Evolutionary conservation across 1,284 basidiomycete genomes (phyloP), one percentile per base, ranked within the genome.

Genomic region (Peniophora sp.): DNA sequence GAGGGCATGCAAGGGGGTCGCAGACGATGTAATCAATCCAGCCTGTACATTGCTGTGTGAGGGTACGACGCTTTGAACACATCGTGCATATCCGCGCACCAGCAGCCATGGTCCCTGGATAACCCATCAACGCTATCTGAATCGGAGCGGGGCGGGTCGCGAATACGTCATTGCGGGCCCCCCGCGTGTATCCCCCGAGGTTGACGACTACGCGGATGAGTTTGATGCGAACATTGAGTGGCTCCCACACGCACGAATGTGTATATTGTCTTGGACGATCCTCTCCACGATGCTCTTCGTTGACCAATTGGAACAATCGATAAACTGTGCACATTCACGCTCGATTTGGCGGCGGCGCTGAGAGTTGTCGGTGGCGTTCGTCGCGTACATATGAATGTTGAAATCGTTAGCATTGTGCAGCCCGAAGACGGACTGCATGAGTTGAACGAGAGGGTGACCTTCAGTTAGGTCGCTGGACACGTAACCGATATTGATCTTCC

Each of bases 11-110:
- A 52, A 75, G 71, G 12, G 70, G 66, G 58, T 83, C 80, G 52
- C 73, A 71, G 27, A 83, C 71, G 35, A 83, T 67, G 63, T 82
- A 83, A 57, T 83, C 81, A 49, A 76, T 81, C 81, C 81, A 83
- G 10, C 74, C 73, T 67, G 49, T 24, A 45, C 15, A 44, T 12
- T 27, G n/a, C 10, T 18, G 24, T 34, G 24, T 24, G 43, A 22
- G 49, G 6, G 27, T 32, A n/a, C 27, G 12, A 32, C 12, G 27
- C 27, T 6, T 32, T 32, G 12, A n/a, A n/a, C n/a, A 34, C n/a
- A 45, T 11, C 46, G 12, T 37, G 37, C 12, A 10, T 5, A 3
- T 8, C 39, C 27, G 46, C 64, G 20, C 45, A 74, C 74, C 69
- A 27, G 74, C 73, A 6, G 71, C 74, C 45, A 83, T 61, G 14